A percentile compares a stretch with the other conserved stretches of the same genome.
Evolutionary conservation across 495 filamentous ascomycete species (phyloP).

Genomic region (Penicillium parvum): DNA sequence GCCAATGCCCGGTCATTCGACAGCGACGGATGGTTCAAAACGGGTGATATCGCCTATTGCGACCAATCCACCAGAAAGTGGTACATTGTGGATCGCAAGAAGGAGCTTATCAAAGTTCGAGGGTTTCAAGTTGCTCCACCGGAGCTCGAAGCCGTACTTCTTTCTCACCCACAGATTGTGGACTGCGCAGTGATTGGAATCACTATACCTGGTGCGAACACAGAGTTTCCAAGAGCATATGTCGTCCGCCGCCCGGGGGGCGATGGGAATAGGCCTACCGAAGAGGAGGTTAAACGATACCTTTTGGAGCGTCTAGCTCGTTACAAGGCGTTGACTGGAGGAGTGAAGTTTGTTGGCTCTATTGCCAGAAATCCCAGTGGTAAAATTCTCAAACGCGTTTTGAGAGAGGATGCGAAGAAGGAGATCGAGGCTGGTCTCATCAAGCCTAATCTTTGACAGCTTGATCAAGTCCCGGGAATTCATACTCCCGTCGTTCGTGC

Average conservation of each 20-base stretch:
- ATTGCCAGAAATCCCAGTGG: conserved; percentile 77
- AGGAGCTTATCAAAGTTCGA: conserved; percentile 80
- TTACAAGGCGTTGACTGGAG: conserved; percentile 74
- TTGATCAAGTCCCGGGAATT: neutral
- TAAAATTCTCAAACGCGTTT: conserved; percentile 73
- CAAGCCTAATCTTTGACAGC: conserved; percentile 19
- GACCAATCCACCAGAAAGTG: conserved; percentile 45
- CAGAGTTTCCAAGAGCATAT: conserved; percentile 78
- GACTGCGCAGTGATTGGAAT: conserved; percentile 80
- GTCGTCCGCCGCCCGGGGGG: conserved; percentile 49
- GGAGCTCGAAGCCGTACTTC: conserved; percentile 70
- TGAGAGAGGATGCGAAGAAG: conserved; percentile 46
- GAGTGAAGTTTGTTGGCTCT: conserved; percentile 69
- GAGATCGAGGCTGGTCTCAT: conserved; percentile 24
- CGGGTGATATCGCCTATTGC: conserved; percentile 46
- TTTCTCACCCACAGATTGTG: conserved; percentile 61
- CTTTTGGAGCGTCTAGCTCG: conserved; percentile 50
- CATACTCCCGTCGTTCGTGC: too few relatives aligned
- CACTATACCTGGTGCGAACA: conserved; percentile 53
- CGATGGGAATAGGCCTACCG: conserved; percentile 44
- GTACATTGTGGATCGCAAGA: conserved; percentile 70
- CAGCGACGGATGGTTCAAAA: conserved; percentile 35
- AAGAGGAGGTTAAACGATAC: conserved; percentile 53
- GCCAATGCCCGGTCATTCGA: conserved; percentile 35
- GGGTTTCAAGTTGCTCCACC: conserved; percentile 81